Percentiles rank a stretch among this genome's conserved stretches.
Conservation (phyloP, 306 rosid species). For the Gillenia trifoliata region DNA sequence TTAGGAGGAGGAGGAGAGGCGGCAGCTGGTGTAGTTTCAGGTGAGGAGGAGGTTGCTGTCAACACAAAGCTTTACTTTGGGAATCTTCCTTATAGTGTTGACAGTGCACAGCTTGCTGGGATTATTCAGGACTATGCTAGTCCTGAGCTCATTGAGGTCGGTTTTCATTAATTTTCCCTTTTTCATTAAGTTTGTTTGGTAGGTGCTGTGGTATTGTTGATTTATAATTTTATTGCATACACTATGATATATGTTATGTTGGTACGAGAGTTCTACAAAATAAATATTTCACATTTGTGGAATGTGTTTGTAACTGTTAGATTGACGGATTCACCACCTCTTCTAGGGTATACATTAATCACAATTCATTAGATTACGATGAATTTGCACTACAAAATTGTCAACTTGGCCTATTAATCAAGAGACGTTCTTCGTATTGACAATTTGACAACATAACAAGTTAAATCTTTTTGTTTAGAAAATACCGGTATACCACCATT, state of each 20-base stretch:
- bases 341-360: neutral
- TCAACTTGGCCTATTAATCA: neutral
- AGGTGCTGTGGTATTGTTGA: neutral
- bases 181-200: neutral
- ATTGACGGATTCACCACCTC: neutral
- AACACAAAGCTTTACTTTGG: slow-evolving; percentile 92
- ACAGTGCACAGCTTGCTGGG: slow-evolving; percentile 94
- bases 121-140: slow-evolving; percentile 67
- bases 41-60: slow-evolving; percentile 23
- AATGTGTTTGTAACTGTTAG: neutral
- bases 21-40: slow-evolving; percentile 10
- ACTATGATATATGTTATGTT: too few relatives aligned
- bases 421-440: neutral
- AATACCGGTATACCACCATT: too few relatives aligned
- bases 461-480: too few relatives aligned
- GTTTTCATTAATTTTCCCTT: neutral
- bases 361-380: neutral
- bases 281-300: too few relatives aligned
- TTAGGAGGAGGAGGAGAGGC: neutral
- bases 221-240: neutral
- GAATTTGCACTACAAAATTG: neutral
- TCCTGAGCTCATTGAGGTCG: slow-evolving; percentile 88
- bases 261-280: too few relatives aligned
- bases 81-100: slow-evolving; percentile 89
- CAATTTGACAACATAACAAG: neutral